Evolutionary conservation across 495 filamentous ascomycete species (phyloP).

Genomic region (Lepraria neglecta): DNA sequence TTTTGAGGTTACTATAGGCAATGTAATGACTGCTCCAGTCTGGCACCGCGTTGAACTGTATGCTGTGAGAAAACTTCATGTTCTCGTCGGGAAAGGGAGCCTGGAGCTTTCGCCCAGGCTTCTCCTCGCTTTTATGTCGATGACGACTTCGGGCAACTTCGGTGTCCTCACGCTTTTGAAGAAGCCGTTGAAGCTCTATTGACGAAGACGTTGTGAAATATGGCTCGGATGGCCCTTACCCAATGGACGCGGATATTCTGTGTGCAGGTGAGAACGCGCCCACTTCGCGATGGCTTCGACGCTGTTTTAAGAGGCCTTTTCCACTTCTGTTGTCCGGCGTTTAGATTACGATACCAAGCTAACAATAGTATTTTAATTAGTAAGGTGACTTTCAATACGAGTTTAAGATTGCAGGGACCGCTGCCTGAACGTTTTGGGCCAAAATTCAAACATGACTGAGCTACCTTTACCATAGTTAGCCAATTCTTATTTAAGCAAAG

Average conservation of each 20-base stretch:
- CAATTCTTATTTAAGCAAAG: no score
- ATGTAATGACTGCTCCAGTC: constrained; percentile 99
- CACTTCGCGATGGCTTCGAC: neutral
- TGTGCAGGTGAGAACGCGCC: neutral
- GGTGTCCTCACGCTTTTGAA: neutral
- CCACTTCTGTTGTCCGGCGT: no score
- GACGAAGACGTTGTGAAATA: constrained; percentile 1
- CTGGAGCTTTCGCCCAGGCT: constrained; percentile 25
- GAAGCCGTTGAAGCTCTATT: constrained; percentile 12
- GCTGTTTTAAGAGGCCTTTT: neutral
- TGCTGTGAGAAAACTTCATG: constrained; percentile 99
- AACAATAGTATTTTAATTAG: no score
- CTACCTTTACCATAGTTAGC: no score
- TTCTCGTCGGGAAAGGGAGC: constrained; percentile 40
- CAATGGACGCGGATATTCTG: neutral
- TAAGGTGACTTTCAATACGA: no score
- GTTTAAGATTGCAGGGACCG: no score
- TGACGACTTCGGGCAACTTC: neutral
- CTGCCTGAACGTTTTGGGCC: no score
- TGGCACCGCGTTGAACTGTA: constrained; percentile 98
- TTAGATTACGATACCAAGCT: no score
- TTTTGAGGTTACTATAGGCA: constrained; percentile 96
- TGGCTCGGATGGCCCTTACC: constrained; percentile 12
- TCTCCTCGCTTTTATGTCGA: neutral
- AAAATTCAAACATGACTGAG: no score